Base-by-base conservation (phyloP, 169 alveolate species). In the Cryptosporidium ubiquitum region DNA sequence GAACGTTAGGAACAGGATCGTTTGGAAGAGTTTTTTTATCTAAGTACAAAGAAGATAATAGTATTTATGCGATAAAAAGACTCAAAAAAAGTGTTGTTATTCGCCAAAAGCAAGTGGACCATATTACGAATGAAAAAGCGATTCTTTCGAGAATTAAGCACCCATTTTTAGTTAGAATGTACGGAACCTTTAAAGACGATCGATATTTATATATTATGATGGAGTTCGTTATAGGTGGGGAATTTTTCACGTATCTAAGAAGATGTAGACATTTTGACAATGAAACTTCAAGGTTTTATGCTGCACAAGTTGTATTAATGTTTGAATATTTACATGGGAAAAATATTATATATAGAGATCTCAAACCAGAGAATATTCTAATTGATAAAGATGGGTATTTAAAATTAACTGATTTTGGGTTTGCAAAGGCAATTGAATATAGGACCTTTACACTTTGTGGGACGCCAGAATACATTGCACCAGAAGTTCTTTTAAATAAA, bases 401-500 rank as follows among this genome's bases (percentile, higher is more conserved):
- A 49, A 98, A 98, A 92, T 93, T 99, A 85, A 98, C 99, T 0
- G 99, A 99, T 86, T 99, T 99, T 94, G 99, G 99, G 26, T 97
- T 99, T 91, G 99, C 99, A 20, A 98, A 98, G 93, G 97, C 96
- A 37, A 97, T 98, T 18, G 99, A 96, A 91, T 95, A 96, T 55
- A 96, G 99, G 73, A 98, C 99, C 5, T 98, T 94, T 91, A 99
- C 99, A 18, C 96, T 98, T 42, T 99, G 99, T 84, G 99, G 99
- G 6, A 98, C 99, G 23, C 99, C 99, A 10, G 99, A 98, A 91
- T 99, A 99, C 93, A 95, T 99, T 40, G 99, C 99, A 0, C 99
- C 99, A 0, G 99, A 99, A 92, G 98, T 98, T 69, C 94, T 99
- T 40, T 93, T 97, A 52, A 97, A 97, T 93, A 93, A 95, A 61